Evolutionary conservation across 179 eudicot genomes (phyloP), one percentile per base, ranked within the genome.

Genomic region (Silene vulgaris): DNA sequence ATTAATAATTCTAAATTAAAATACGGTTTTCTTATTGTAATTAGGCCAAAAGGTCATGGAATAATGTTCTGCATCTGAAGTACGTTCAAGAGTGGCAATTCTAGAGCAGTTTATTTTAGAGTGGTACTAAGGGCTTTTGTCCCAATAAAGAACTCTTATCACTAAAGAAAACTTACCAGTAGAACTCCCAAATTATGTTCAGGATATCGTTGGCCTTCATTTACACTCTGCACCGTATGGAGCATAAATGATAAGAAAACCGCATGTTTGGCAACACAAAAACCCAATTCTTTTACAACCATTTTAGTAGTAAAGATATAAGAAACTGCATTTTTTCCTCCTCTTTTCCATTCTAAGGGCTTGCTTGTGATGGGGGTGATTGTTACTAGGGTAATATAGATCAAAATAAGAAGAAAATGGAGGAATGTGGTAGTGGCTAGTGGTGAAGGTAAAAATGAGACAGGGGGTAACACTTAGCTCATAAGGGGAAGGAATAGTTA

Each of bases 111-210:
- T 56, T 56, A 20, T 56, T 56, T 56, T 56, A 56, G 60, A 56
- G 19, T 56, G 20, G 60, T 56, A 56, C 60, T 16, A 56, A 14
- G 60, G 17, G 60, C 17, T 56, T 56, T n/a, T 56, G 60, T 9
- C 20, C 2, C 60, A n/a, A 32, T 30, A 29, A 30, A 74, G 26
- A 73, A 14, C 28, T 29, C 12, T 40, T 32, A 37, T 17, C 35
- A 17, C 1, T 8, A 5, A 61, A 65, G 69, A 73, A 79, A 60
- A 63, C 86, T 75, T 90, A 94, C 98, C 98, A 94, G 76, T 40
- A 94, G 85, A 50, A 94, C 82, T 76, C 98, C 98, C 83, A 94
- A 80, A 80, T 94, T 94, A 19, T 89, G 87, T 79, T 94, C 98
- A 48, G 91, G 85, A 72, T 48, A 81, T 75, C 85, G 76, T 77